These are phyloP conservation scores for Fusarium foetens DNA, from an alignment of 2,329 filamentous ascomycete genomes.

Conservation along the genomic window DNA sequence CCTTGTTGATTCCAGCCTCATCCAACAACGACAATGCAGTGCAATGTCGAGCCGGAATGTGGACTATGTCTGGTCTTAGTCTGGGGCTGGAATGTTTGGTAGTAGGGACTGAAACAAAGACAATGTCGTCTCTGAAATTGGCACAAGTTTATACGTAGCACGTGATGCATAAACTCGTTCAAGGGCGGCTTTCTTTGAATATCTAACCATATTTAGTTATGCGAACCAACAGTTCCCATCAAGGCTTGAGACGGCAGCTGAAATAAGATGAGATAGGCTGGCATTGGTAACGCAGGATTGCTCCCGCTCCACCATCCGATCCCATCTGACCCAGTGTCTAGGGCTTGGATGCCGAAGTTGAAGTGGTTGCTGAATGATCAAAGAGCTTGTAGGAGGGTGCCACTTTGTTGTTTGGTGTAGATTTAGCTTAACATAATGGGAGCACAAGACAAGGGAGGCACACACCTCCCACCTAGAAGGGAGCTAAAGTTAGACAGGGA, in stretches of 20 bases:
- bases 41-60: constrained; percentile 46
- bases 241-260: constrained; percentile 20
- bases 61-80: constrained; percentile 26
- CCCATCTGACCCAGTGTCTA: neutral
- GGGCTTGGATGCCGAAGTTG: constrained; percentile 5
- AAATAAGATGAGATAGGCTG: constrained; percentile 26
- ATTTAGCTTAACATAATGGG: constrained; percentile 23
- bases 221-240: constrained; percentile 9
- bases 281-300: constrained; percentile 15
- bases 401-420: constrained; percentile 33
- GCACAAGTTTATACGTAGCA: constrained; percentile 32
- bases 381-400: constrained; percentile 29
- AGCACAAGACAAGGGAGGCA: constrained; percentile 31
- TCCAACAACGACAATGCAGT: constrained; percentile 50
- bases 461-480: neutral
- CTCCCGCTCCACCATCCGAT: constrained; percentile 4
- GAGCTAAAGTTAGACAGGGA: constrained; percentile 7
- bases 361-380: constrained; percentile 22
- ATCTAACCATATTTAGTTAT: constrained; percentile 9
- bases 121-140: constrained; percentile 45
- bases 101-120: constrained; percentile 51
- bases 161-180: constrained; percentile 39
- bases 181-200: neutral
- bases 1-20: constrained; percentile 45
- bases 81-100: constrained; percentile 48